Base-by-base conservation (phyloP, 768 basidiomycete genomes). In the Melanogaster broomeanus region DNA sequence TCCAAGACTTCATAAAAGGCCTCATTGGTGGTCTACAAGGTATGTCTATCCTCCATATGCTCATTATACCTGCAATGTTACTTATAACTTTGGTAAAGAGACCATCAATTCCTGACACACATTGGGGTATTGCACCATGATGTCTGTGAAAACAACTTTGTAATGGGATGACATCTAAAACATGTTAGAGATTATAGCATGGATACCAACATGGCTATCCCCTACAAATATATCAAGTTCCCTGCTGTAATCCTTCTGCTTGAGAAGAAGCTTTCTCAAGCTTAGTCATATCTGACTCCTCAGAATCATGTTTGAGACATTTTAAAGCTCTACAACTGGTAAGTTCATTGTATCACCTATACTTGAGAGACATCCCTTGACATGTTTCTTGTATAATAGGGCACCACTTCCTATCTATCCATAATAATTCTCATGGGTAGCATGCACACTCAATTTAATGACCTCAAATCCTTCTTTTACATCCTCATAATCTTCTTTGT, bases 121-220 rank as follows among this genome's bases (percentile, higher is more conserved):
- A n/a, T n/a, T 31, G 60, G 61, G 2, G 62, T 71, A 34, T 56
- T 66, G 5, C 66, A 69, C 48, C 56, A 66, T n/a, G 63, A 70
- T 49, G 52, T 67, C 47, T 67, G 65, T 52, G n/a, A n/a, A n/a
- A 67, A 65, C 6, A 68, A 70, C 46, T 51, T 72, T 25, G 56
- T 70, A 18, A 58, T 69, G 9, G 44, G 56, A 19, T 30, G 11
- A 19, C 37, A 22, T 27, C 44, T 34, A 30, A 55, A 39, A 53
- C 52, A n/a, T n/a, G 41, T 9, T 9, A 35, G 52, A 31, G 66
- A 61, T 9, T 42, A 41, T 10, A 6, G 65, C 27, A 65, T 51
- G 11, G 66, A 65, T 42, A 53, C 68, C 6, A 64, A 68, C 16
- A 48, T 38, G 35, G 24, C 47, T 16, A 27, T 48, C 21, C 25